A percentile compares a stretch with the other conserved stretches of the same genome.
Conservation (phyloP, 2,329 filamentous ascomycete species). For the Sclerotinia borealis region DNA sequence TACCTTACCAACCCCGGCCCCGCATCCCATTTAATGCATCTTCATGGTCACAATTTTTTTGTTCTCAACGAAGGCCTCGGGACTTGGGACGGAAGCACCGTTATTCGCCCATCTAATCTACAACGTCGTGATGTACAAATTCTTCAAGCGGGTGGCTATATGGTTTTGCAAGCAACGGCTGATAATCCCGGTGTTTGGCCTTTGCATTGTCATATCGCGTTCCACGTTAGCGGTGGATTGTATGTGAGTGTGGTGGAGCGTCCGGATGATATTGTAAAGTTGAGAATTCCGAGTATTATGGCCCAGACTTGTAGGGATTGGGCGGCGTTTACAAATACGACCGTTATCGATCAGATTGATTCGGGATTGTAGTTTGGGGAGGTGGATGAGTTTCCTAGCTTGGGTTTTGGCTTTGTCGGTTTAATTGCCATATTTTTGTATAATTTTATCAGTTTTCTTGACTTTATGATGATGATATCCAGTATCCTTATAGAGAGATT, state of each 20-base stretch:
- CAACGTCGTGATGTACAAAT: conserved; percentile 47
- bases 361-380: conserved; percentile 35
- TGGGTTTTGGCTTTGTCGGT: not conserved
- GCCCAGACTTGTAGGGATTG: conserved; percentile 50
- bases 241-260: conserved; percentile 37
- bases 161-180: conserved; percentile 40
- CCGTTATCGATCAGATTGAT: conserved; percentile 46
- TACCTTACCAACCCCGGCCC: conserved; percentile 47
- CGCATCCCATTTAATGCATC: conserved; percentile 57
- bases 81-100: conserved; percentile 15
- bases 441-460: too few species aligned
- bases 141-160: conserved; percentile 37
- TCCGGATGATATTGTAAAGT: conserved; percentile 36
- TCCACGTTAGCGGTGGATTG: conserved; percentile 41
- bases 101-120: conserved; percentile 42
- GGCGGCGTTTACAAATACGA: conserved; percentile 42
- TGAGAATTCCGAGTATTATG: conserved; percentile 44
- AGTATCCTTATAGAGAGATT: too few species aligned
- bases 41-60: conserved; percentile 69
- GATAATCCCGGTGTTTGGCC: conserved; percentile 50
- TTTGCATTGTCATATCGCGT: conserved; percentile 45
- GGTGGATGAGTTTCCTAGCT: not conserved
- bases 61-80: conserved; percentile 48
- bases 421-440: not conserved
- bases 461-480: too few species aligned